Conservation (phyloP, 2,329 filamentous ascomycete genomes). For the Eutypa lata region DNA sequence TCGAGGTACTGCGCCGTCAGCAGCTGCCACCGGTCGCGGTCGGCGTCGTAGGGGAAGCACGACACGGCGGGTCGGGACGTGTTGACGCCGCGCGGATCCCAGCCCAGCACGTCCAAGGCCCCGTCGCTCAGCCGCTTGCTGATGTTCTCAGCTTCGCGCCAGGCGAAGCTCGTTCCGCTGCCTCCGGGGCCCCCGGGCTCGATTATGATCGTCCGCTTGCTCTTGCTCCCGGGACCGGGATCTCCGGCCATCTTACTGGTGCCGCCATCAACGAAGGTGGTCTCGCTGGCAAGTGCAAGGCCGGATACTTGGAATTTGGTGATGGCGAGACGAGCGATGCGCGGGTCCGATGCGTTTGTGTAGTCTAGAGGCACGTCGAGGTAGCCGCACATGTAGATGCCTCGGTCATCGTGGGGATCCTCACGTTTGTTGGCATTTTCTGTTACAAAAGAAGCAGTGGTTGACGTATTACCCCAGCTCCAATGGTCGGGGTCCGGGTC, state of each 20-base stretch:
- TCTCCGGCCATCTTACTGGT: too few relatives aligned
- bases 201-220: constrained; percentile 45
- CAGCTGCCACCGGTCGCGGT: constrained; percentile 45
- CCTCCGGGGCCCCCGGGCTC: constrained; percentile 50
- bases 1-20: constrained; percentile 37
- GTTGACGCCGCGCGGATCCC: constrained; percentile 54
- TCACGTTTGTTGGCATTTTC: constrained; percentile 6
- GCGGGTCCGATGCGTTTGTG: constrained; percentile 39
- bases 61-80: constrained; percentile 40
- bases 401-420: constrained; percentile 35
- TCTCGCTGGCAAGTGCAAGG: constrained; percentile 26
- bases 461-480: constrained; percentile 39
- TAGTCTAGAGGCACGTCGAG: constrained; percentile 48
- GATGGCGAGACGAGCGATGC: constrained; percentile 45
- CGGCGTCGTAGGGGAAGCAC: constrained; percentile 44
- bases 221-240: constrained; percentile 27
- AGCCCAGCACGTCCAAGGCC: constrained; percentile 47
- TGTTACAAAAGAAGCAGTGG: too few relatives aligned
- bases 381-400: constrained; percentile 47
- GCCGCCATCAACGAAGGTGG: not conserved
- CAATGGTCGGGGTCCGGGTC: constrained; percentile 42
- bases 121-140: constrained; percentile 40
- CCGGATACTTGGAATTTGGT: constrained; percentile 48
- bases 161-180: constrained; percentile 41
- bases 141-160: constrained; percentile 33